These are phyloP conservation scores for Suillus subalutaceus DNA, from an alignment of 768 basidiomycete species.

Conservation along the genomic window DNA sequence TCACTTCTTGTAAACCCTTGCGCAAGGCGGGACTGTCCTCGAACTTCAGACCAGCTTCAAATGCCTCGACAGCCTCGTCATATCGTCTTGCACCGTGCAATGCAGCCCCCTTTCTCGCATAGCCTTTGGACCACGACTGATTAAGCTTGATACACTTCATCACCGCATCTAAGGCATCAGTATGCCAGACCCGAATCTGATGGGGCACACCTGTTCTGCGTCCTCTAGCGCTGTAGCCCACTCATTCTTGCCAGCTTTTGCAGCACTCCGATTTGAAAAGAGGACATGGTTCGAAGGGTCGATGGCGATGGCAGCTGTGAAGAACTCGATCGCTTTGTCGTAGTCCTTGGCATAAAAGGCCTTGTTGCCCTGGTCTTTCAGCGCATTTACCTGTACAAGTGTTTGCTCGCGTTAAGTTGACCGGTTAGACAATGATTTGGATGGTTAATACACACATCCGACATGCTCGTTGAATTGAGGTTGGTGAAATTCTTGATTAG, in stretches of 20 bases:
- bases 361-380: slow-evolving; percentile 95
- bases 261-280: slow-evolving; percentile 92
- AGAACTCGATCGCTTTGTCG: slow-evolving; percentile 83
- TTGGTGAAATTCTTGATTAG: too few species aligned
- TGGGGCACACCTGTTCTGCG: slow-evolving; percentile 77
- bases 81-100: slow-evolving; percentile 80
- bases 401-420: not conserved
- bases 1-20: slow-evolving; percentile 89
- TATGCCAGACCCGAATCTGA: slow-evolving; percentile 11
- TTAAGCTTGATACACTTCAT: slow-evolving; percentile 77
- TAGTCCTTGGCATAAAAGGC: slow-evolving; percentile 94
- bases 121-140: slow-evolving; percentile 87
- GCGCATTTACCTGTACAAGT: slow-evolving; percentile 46
- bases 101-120: slow-evolving; percentile 90
- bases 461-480: slow-evolving; percentile 25
- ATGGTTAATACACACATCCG: slow-evolving; percentile 33
- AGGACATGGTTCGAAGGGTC: slow-evolving; percentile 87
- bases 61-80: slow-evolving; percentile 83
- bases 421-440: slow-evolving; percentile 23
- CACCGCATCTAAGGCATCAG: slow-evolving; percentile 1
- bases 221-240: slow-evolving; percentile 80
- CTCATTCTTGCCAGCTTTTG: slow-evolving; percentile 82
- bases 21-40: slow-evolving; percentile 85
- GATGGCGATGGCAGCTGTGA: slow-evolving; percentile 79
- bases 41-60: slow-evolving; percentile 77